Evolutionary conservation across 83 land plant genomes (phyloP), one percentile per base, ranked within the genome.

Genomic region (Isoetes engelmannii): DNA sequence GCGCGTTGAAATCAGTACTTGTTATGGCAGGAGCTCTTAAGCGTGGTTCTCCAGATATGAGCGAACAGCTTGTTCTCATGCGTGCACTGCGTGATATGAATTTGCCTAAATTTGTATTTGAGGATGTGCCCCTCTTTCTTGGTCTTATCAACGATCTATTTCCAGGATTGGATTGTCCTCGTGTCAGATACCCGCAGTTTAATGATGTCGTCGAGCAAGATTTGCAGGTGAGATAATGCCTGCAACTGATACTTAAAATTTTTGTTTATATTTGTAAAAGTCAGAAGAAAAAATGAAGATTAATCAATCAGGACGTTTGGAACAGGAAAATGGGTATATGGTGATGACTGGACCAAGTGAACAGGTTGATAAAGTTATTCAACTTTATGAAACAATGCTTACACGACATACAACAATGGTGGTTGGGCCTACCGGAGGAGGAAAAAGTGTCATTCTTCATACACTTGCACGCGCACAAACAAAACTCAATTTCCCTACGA

Each of bases 331-430:
- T 63, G 77, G 77, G 37, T 78, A 68, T 42, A 68, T 78, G 18
- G 77, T 78, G 7, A 78, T 78, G 81, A 78, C 78, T 37, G 78
- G 59, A 41, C 77, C 78, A 8, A 78, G 79, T 62, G 81, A 78
- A 8, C 81, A 78, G 61, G 81, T 78, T 4, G 81, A 78, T 62
- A 78, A 78, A 46, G 81, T 78, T 5, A 78, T 78, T 41, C 81
- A 78, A 28, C 65, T 78, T 49, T 74, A 78, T 68, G 81, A 78
- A 63, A 78, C 81, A 18, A 78, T 78, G 77, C 77, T 78, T 37
- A 78, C 81, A 10, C 76, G 81, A 15, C 81, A 78, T 53, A 74
- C 81, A 9, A 78, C 81, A 10, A 78, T 78, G 81, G 73, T 78
- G 56, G 81, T 78, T 59, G 81, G 81, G 18, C 81, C 81, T 21